These are phyloP conservation scores for Filobasidium uniguttulatum DNA, from an alignment of 1,284 basidiomycete genomes.

Conservation along the genomic window DNA sequence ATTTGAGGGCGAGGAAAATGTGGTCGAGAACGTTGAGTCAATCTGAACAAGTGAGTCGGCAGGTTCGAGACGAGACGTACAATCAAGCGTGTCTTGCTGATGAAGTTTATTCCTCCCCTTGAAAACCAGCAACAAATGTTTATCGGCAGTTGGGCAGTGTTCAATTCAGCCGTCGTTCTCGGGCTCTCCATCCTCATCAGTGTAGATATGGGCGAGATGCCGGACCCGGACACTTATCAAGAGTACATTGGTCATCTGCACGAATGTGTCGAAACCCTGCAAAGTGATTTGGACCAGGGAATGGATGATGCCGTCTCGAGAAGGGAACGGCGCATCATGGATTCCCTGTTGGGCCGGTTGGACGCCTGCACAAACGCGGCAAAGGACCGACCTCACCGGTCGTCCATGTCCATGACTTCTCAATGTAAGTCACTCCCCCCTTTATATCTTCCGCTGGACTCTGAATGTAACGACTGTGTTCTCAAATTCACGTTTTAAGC, in stretches of 20 bases:
- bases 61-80: too few species aligned
- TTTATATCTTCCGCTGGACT: too few species aligned
- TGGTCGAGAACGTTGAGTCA: conserved; percentile 9
- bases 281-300: conserved; percentile 8
- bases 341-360: conserved; percentile 9
- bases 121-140: conserved; percentile 8
- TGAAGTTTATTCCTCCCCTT: neutral
- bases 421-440: neutral
- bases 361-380: conserved; percentile 8
- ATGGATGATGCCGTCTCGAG: conserved; percentile 8
- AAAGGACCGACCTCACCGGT: neutral
- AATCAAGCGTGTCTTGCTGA: neutral
- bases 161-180: conserved; percentile 12
- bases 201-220: conserved; percentile 11
- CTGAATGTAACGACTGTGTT: neutral
- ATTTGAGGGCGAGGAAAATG: conserved; percentile 9
- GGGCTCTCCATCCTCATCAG: conserved; percentile 11
- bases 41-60: conserved; percentile 7
- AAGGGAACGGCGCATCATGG: conserved; percentile 13
- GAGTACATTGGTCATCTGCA: conserved; percentile 10
- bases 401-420: neutral
- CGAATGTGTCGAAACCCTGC: conserved; percentile 8
- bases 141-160: conserved; percentile 10
- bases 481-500: neutral
- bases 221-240: conserved; percentile 9